A percentile compares a stretch with the other conserved stretches of the same genome.
Conservation (phyloP, 164 flowering plant genomes). For the Nymphaea thermarum region DNA sequence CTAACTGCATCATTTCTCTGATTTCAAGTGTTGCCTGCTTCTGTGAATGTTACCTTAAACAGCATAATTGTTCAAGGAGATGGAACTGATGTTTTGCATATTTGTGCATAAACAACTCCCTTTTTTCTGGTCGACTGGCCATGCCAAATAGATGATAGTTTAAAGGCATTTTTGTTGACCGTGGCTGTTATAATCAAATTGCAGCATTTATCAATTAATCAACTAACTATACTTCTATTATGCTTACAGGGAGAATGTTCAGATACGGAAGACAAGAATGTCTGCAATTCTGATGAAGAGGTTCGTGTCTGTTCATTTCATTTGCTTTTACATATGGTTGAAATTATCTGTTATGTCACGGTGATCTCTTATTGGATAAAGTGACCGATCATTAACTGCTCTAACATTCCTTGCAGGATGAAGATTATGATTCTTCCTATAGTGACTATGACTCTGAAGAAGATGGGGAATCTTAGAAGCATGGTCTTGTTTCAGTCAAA, state of each 20-base stretch:
- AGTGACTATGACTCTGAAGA: background rate
- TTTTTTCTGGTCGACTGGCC: too few species aligned
- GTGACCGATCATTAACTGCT: slow-evolving; percentile 18
- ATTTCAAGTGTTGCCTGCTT: too few species aligned
- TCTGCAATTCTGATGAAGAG: slow-evolving; percentile 16
- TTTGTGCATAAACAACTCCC: too few species aligned
- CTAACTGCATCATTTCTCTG: too few species aligned
- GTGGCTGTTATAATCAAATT: too few species aligned
- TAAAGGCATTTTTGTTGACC: too few species aligned
- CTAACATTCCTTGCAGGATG: slow-evolving; percentile 17
- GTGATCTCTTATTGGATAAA: slow-evolving; percentile 1
- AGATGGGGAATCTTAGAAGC: background rate
- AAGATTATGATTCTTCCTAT: background rate
- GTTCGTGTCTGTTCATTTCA: slow-evolving; percentile 1
- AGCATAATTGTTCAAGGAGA: too few species aligned
- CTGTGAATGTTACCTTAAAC: too few species aligned
- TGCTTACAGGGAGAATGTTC: slow-evolving; percentile 31
- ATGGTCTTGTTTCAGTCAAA: background rate
- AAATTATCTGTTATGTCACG: too few species aligned
- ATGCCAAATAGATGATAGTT: too few species aligned
- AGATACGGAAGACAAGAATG: slow-evolving; percentile 17
- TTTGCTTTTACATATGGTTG: background rate
- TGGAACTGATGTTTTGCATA: too few species aligned
- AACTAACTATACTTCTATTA: background rate
- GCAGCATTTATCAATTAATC: background rate